Base-by-base conservation (phyloP, 1,284 basidiomycete genomes). In the Jaminaea rosea region DNA sequence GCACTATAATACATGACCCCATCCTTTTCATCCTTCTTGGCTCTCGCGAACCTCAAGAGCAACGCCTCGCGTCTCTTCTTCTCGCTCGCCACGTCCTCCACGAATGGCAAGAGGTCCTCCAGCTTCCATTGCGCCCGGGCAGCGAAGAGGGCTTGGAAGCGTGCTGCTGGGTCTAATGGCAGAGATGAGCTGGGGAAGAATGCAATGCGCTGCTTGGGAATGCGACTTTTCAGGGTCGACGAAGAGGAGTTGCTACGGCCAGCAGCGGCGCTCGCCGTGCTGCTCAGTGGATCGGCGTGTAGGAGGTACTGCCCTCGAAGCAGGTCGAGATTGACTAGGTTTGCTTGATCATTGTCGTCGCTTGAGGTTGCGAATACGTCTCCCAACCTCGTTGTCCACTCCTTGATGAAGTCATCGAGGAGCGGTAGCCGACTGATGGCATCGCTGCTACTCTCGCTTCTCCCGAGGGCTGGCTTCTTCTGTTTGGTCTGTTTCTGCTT, bases 51-150 rank as follows among this genome's bases (percentile, higher is more conserved):
- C 46, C 67, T 71, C 13, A 71, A 47, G 45, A 71, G 37, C 17
- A 71, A 50, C 3, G 48, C 45, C 29, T 71, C 67, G 34, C 57
- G 46, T 41, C 56, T 56, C 46, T 64, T 61, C n/a, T 27, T 46
- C 29, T 65, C 24, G 17, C 32, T 45, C 15, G 62, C 57, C 9
- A 71, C 50, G 19, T 62, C 59, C 10, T 59, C 44, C 29, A 72
- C 47, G 26, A 69, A 72, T 83, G 73, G 73, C 9, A 58, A 39
- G 10, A 75, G 59, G 29, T 75, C 72, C 11, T 65, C 58, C 1
- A 62, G 60, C 28, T 60, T 49, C 73, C 73, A 75, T 21, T 56
- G 47, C 2, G 65, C 31, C 6, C 69, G 55, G 17, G 66, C 54
- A 9, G 59, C 44, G 50, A 75, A 75, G 3, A 75, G 60, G 31